phyloP scores from a whole-genome alignment of 2,329 filamentous ascomycete species.

The Pseudocercospora cruenta region DNA sequence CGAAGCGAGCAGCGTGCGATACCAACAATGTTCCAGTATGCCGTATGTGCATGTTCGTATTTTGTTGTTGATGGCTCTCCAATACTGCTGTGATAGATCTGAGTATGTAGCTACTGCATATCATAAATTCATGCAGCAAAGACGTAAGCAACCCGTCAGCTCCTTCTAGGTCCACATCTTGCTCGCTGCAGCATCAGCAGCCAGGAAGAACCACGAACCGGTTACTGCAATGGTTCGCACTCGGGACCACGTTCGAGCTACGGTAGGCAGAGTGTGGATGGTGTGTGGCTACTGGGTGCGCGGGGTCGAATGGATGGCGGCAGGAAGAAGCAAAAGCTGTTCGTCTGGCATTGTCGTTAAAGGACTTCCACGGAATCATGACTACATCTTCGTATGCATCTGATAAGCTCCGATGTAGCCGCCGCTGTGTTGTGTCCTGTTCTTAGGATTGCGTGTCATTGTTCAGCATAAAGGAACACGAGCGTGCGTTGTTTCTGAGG shows the following conservation, averaged over 20 bases:
- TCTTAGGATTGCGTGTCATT: not conserved
- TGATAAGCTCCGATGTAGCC: not conserved
- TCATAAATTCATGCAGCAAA: not conserved
- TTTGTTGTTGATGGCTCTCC: not conserved
- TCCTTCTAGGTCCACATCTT: not conserved
- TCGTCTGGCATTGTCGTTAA: not conserved
- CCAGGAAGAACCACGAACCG: not conserved
- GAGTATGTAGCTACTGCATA: not conserved
- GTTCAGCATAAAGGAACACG: not conserved
- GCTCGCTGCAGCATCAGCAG: not conserved
- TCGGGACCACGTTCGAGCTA: not conserved
- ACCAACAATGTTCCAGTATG: not conserved
- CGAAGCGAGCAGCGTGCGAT: not conserved
- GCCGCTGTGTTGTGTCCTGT: not conserved
- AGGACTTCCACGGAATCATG: not conserved
- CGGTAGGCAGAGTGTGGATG: not conserved
- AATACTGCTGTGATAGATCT: not conserved
- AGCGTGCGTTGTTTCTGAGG: not conserved
- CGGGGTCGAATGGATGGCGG: not conserved
- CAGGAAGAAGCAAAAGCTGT: conserved; percentile 3
- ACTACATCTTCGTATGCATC: not conserved
- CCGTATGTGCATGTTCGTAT: not conserved
- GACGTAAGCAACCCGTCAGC: conserved; percentile 2
- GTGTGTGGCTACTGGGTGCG: not conserved
- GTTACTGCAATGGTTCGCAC: not conserved